A percentile compares a stretch with the other conserved stretches of the same genome.
Conservation (phyloP, 1,284 basidiomycete species). For the Ceratobasidium sp. region DNA sequence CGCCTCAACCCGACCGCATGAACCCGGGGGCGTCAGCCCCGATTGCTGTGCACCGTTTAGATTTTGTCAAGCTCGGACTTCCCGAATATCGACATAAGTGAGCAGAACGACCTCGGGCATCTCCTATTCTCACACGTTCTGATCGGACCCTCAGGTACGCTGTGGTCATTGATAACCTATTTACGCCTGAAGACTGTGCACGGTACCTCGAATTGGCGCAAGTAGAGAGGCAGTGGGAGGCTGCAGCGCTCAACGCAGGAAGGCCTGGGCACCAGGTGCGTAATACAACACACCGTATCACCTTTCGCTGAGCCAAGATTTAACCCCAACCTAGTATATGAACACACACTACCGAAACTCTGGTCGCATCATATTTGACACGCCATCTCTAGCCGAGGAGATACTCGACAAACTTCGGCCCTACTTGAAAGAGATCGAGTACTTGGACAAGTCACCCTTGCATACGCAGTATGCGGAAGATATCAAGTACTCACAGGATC, state of each 20-base stretch:
- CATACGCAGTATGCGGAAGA: slow-evolving; percentile 12
- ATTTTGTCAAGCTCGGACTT: slow-evolving; percentile 45
- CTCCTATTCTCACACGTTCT: neutral
- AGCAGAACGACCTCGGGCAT: neutral
- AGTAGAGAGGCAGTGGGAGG: slow-evolving; percentile 27
- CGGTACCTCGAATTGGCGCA: slow-evolving; percentile 39
- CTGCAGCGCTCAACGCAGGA: slow-evolving; percentile 40
- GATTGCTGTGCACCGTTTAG: slow-evolving; percentile 41
- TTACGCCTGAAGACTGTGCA: slow-evolving; percentile 46
- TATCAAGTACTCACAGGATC: neutral
- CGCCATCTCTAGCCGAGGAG: slow-evolving; percentile 39
- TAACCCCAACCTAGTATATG: slow-evolving; percentile 8
- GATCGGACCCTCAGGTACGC: slow-evolving; percentile 18
- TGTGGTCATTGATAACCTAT: slow-evolving; percentile 49
- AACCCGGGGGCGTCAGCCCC: slow-evolving; percentile 35
- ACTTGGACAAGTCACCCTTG: slow-evolving; percentile 24
- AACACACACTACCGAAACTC: slow-evolving; percentile 48
- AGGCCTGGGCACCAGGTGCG: slow-evolving; percentile 11
- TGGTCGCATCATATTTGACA: slow-evolving; percentile 46
- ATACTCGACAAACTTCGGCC: slow-evolving; percentile 46
- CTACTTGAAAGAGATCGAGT: slow-evolving; percentile 45
- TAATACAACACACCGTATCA: neutral
- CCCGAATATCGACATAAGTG: slow-evolving; percentile 47
- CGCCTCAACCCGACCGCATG: slow-evolving; percentile 17
- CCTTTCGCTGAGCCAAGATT: neutral